Base-by-base conservation (phyloP, 2,329 filamentous ascomycete genomes). In the Daldinia eschscholtzii region DNA sequence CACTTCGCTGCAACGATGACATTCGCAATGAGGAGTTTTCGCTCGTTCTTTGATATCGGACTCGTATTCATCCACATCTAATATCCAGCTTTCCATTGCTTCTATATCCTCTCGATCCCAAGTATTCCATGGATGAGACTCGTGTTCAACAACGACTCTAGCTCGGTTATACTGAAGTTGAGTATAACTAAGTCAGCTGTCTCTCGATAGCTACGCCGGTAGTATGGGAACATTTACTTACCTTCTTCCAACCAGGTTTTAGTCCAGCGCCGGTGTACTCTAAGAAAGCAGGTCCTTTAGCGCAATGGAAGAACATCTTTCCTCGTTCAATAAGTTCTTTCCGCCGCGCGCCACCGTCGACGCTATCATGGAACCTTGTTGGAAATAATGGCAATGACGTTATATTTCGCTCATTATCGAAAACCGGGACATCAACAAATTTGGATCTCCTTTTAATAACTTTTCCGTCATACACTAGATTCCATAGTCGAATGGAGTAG, bases 241-340 rank as follows among this genome's bases (percentile, higher is more conserved):
- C 68, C 39, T 61, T 58, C 28, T 70, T 70, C 61, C 55, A 66
- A 28, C 65, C 68, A 28, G 61, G 58, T 28, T 55, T 70, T 42
- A 68, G 26, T 13, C 68, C 65, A 6, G 56, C 33, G 15, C 68
- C 65, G 15, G 57, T 70, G 26, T 65, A 70, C 39, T 70, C 68
- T 44, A 70, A 50, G n/a, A 65, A 70, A 6, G 65, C 52, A 39
- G 68, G 62, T 2, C 62, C 48, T 56, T 70, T 68, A 2, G 68
- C 15, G 50, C 61, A 68, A 23, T 13, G 55, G 35, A 68, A 68
- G 13, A 52, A 30, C 55, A 64, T 70, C 12, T 53, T 44, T 30
- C 67, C 67, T 18, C 67, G 64, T 28, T 70, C 64, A 42, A 70
- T 70, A 41, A 70, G 65, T 52, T 70, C 39, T 30, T 58, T 68